Conservation (phyloP, 768 basidiomycete genomes). For the Mycena belliarum region DNA sequence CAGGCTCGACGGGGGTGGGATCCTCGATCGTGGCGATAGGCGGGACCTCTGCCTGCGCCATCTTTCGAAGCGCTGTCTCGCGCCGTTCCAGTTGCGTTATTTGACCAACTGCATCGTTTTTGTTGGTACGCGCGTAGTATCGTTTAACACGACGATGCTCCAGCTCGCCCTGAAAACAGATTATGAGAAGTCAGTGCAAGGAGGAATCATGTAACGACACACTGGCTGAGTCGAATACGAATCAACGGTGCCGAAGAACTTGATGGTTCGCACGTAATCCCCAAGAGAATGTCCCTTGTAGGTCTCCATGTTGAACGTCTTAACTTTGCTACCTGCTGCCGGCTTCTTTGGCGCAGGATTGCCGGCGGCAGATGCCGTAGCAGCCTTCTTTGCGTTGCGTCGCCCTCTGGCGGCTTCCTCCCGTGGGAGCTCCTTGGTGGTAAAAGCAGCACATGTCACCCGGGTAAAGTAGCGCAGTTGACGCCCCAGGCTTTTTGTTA, state of each 20-base stretch:
- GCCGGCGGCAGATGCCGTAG: too few species aligned
- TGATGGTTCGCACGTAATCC: conserved; percentile 31
- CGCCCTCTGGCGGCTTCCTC: conserved; percentile 3
- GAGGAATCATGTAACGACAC: neutral
- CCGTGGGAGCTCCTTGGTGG: neutral
- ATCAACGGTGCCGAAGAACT: conserved; percentile 34
- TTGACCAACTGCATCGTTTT: conserved; percentile 17
- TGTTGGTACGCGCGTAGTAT: conserved; percentile 33
- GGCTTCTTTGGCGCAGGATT: neutral
- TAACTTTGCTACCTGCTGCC: neutral
- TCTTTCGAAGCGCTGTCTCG: conserved; percentile 2
- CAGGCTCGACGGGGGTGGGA: too few species aligned
- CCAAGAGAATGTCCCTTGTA: conserved; percentile 37
- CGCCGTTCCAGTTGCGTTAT: conserved; percentile 26
- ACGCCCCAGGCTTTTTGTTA: conserved; percentile 18
- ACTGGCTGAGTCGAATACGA: conserved; percentile 39
- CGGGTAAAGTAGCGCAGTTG: neutral
- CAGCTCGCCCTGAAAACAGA: conserved; percentile 35
- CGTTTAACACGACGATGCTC: conserved; percentile 36
- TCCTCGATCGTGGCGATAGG: too few species aligned
- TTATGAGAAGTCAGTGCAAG: neutral
- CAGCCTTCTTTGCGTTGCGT: neutral
- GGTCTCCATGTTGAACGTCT: conserved; percentile 29
- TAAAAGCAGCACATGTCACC: neutral
- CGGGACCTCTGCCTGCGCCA: too few species aligned